Conservation (phyloP, 176 grass and related monocot genomes). For the Leersia perrieri region DNA sequence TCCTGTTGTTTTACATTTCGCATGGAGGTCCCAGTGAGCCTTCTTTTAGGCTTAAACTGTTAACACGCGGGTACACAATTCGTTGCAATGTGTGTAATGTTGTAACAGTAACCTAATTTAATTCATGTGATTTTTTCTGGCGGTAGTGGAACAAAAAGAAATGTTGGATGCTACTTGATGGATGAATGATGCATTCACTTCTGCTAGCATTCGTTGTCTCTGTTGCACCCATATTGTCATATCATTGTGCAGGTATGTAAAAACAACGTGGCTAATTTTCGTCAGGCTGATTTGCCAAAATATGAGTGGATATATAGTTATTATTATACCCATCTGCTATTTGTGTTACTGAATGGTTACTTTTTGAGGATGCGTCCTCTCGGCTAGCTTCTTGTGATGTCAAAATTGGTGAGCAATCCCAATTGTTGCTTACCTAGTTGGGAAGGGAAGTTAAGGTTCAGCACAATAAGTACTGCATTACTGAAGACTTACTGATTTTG, state of each 20-base stretch:
- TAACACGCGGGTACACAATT: neutral
- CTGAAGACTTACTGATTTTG: neutral
- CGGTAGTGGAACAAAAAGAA: neutral
- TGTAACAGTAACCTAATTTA: conserved; percentile 31
- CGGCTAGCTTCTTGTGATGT: neutral
- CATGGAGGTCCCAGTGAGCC: neutral
- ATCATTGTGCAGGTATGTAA: neutral
- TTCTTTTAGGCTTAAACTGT: neutral
- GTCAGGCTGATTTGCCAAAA: neutral
- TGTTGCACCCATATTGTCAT: neutral
- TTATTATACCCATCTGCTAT: too few relatives aligned
- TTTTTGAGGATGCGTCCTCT: neutral
- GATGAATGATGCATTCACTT: neutral
- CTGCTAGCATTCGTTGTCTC: neutral
- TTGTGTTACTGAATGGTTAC: neutral
- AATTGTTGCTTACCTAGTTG: neutral
- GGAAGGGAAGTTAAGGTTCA: neutral
- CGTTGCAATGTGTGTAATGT: neutral
- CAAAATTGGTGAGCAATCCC: neutral
- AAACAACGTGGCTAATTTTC: neutral
- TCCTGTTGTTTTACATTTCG: conserved; percentile 8
- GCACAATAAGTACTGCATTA: neutral
- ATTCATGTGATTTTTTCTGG: neutral
- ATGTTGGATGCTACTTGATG: neutral
- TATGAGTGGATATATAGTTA: neutral